Base-by-base conservation (phyloP, 805 yeast species). In the Metschnikowia aberdeeniae region DNA sequence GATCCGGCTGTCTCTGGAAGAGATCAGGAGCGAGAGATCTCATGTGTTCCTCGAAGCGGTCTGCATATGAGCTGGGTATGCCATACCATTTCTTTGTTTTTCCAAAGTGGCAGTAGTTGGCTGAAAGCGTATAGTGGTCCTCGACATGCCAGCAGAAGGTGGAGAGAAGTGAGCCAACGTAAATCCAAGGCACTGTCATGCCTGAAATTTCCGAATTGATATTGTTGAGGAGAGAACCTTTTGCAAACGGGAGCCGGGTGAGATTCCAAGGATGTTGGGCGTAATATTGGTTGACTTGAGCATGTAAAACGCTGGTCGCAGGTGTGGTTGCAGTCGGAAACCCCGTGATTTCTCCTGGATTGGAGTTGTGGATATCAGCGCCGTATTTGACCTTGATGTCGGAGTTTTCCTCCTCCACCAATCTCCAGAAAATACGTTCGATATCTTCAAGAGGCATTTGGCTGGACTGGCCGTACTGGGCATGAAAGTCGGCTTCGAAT, bases 61-160 rank as follows among this genome's bases (percentile, higher is more conserved):
- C 78, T 28, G 92, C 83, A 49, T 76, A 70, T 1, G 63, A 60
- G 10, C 86, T 80, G 0, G 97, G 97, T 5, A 90, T 84, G 7
- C 93, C 92, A 61, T 90, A 90, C 98, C 98, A 90, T 47, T 89
- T 83, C 60, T 92, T 92, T 6, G 92, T 82, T 11, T 84, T 83
- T 1, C 98, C 98, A 51, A 78, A 73, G 60, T 90, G 97, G 61
- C 95, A 95, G 61, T 90, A 90, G 62, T 92, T 92, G 4, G 95
- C 90, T 41, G 95, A 86, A 49, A 88, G 72, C 0, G 97, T 87
- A 60, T 86, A 89, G 60, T 92, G 97, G 63, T 90, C 98, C 58
- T 90, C 98, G 47, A 86, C 84, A 62, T 92, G 97, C 97, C 97
- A 92, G 64, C 98, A 90, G 60, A 92, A 92, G 1, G 97, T 88